Conservation (phyloP, 257 asterid genomes). For the Penstemon eatonii region DNA sequence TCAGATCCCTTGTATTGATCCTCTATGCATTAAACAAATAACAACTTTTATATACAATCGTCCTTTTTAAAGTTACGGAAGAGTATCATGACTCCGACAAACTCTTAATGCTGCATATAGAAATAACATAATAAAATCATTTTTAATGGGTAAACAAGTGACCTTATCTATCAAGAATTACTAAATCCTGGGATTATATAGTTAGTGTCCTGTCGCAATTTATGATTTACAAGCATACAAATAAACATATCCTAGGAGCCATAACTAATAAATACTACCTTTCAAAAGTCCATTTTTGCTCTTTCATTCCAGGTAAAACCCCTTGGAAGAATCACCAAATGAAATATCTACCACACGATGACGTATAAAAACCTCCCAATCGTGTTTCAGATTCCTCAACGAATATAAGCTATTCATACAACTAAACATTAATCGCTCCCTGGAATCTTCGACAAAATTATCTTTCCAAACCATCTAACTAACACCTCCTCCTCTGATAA, state of each 20-base stretch:
- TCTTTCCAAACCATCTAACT: background rate
- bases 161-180: background rate
- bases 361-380: background rate
- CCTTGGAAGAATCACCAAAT: background rate
- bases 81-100: background rate
- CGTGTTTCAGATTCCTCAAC: constrained; percentile 21
- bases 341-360: background rate
- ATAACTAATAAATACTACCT: background rate
- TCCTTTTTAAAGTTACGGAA: background rate
- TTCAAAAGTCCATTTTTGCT: too few species aligned
- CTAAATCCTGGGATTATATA: background rate
- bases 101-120: background rate
- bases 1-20: background rate
- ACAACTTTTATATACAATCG: background rate
- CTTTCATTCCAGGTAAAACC: too few species aligned
- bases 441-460: background rate
- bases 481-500: background rate
- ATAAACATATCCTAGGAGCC: background rate
- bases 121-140: constrained; percentile 5
- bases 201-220: background rate
- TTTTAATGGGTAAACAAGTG: background rate
- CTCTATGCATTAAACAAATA: background rate
- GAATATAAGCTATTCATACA: background rate
- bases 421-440: constrained; percentile 1
- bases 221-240: background rate